Base-by-base conservation (phyloP, 106 monocot species). In the Allium fistulosum region DNA sequence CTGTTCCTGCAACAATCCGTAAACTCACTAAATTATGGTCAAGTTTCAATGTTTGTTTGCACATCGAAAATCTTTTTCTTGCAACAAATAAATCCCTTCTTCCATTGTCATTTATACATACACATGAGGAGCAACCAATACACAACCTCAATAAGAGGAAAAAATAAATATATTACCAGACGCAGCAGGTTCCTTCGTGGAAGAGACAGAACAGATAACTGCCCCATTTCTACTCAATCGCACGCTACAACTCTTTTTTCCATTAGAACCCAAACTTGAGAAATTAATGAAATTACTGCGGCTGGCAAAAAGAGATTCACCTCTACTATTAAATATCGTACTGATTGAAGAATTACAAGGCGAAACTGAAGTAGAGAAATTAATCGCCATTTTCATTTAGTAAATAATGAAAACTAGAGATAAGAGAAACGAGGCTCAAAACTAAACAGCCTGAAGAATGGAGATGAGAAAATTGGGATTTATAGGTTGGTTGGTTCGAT, bases 201-300 rank as follows among this genome's bases (percentile, higher is more conserved):
- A 62, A 69, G 88, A 79, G 13, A 71, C 71, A 7, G 88, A 88
- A 53, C 83, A 88, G 4, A 51, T 58, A 8, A 77, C 53, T n/a
- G 59, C 70, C 9, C 6, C 13, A 9, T 16, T 46, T 46, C 53
- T 7, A 3, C 45, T 53, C 68, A 56, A 26, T 4, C 68, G 53
- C 2, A 69, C 56, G 0, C 68, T 16, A 14, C 6, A 69, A 37
- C 55, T 56, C 37, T 46, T 53, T 4, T 16, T 26, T 14, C 9
- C 49, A 28, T 46, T 16, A 9, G 12, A 26, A 14, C 10, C 52
- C 9, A 53, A 50, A 7, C 26, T 2, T 11, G 22, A 17, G 6
- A 53, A 26, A 46, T 12, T 51, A 51, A 69, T 56, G 55, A 69
- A 57, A 46, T 16, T 45, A 51, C 68, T 69, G 26, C 55, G 10